A percentile compares a stretch with the other conserved stretches of the same genome.
Evolutionary conservation across 2,329 filamentous ascomycete species (phyloP).

Genomic region (Sporothrix brasiliensis): DNA sequence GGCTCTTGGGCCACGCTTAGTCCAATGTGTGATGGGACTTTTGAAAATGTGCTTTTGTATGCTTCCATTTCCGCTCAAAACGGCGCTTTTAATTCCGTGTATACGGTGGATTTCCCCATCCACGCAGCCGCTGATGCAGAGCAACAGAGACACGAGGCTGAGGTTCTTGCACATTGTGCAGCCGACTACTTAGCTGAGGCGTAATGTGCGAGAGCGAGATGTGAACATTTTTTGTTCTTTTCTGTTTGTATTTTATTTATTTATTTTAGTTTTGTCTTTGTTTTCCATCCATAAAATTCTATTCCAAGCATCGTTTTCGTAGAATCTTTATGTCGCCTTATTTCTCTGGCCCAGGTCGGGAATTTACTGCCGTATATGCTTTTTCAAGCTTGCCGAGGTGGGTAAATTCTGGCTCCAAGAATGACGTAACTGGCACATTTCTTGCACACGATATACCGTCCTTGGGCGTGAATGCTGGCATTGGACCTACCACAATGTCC

Average conservation of each 20-base stretch:
- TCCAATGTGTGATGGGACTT: background rate
- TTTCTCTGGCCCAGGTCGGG: background rate
- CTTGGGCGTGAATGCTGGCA: background rate
- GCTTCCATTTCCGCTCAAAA: no score
- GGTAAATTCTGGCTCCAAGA: background rate
- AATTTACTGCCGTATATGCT: background rate
- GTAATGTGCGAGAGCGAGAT: background rate
- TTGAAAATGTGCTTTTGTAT: no score
- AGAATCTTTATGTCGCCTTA: background rate
- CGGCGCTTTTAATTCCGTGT: no score
- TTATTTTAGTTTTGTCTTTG: background rate
- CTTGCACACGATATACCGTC: background rate
- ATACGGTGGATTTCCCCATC: background rate
- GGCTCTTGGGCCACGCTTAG: background rate
- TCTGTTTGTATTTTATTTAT: background rate
- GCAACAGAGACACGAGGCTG: slow-evolving; percentile 2
- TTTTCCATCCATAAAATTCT: background rate
- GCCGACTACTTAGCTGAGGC: background rate
- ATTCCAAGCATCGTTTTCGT: no score
- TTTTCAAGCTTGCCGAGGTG: background rate
- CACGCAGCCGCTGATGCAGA: background rate
- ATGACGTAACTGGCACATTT: background rate
- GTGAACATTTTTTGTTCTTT: background rate
- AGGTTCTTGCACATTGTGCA: background rate
- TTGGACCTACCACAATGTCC: background rate